A percentile compares a stretch with the other conserved stretches of the same genome.
phyloP scores from a whole-genome alignment of 139 green algal species.

The Nannochloris sp. region DNA sequence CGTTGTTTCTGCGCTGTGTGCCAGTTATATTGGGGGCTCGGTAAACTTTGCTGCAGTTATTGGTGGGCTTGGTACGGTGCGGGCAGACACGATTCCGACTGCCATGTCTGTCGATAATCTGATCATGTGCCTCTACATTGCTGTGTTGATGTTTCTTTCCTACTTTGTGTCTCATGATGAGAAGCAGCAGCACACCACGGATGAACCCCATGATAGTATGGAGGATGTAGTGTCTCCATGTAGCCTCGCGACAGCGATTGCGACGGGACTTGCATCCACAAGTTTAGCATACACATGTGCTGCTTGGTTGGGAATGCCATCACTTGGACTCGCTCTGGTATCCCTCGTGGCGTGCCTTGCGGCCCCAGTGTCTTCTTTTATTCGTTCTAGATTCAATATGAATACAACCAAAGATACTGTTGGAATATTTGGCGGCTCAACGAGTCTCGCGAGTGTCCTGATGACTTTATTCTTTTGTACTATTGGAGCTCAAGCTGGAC shows the following conservation, averaged over 20 bases:
- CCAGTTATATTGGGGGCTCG: slow-evolving; percentile 67
- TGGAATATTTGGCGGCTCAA: slow-evolving; percentile 29
- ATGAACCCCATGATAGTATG: no score
- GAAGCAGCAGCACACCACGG: no score
- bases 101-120: slow-evolving; percentile 72
- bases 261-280: not conserved
- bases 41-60: slow-evolving; percentile 74
- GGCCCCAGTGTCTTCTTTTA: not conserved
- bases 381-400: not conserved
- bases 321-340: not conserved
- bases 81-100: slow-evolving; percentile 30
- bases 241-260: not conserved
- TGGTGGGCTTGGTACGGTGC: slow-evolving; percentile 25
- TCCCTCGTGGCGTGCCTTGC: not conserved
- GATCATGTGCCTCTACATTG: slow-evolving; percentile 58
- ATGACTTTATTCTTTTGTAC: slow-evolving; percentile 77
- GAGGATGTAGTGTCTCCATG: not conserved
- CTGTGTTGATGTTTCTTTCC: slow-evolving; percentile 29
- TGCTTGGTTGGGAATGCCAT: not conserved
- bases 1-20: slow-evolving; percentile 56
- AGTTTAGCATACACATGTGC: not conserved
- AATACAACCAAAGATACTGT: not conserved
- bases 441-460: slow-evolving; percentile 36
- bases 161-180: not conserved
- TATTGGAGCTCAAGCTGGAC: slow-evolving; percentile 55